Percentiles rank a stretch among this genome's conserved stretches.
These are phyloP conservation scores for Nannochloris sp. DNA, from an alignment of 139 green algal genomes.

Conservation along the genomic window DNA sequence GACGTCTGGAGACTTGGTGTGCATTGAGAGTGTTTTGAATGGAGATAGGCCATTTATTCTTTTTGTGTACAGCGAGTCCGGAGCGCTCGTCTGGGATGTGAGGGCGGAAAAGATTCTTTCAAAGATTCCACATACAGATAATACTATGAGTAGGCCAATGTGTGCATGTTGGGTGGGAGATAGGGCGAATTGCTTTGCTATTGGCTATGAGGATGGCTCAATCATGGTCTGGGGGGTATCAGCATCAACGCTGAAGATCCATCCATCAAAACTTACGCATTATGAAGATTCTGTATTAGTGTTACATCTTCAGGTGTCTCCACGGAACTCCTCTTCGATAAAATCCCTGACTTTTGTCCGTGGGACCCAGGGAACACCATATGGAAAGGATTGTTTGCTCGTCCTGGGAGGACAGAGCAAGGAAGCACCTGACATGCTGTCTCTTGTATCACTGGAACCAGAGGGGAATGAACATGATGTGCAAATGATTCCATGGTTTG, in stretches of 20 bases:
- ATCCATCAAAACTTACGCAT: slow-evolving; percentile 7
- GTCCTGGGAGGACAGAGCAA: slow-evolving; percentile 53
- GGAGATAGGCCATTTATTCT: slow-evolving; percentile 25
- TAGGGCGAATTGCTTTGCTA: slow-evolving; percentile 42
- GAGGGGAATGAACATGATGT: neutral
- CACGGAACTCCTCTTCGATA: slow-evolving; percentile 17
- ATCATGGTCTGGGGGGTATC: slow-evolving; percentile 49
- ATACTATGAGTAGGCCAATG: slow-evolving; percentile 21
- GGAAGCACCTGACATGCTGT: slow-evolving; percentile 52
- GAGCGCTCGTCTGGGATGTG: slow-evolving; percentile 38
- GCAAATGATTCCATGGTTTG: slow-evolving; percentile 57
- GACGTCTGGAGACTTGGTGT: slow-evolving; percentile 17
- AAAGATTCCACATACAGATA: too few species aligned
- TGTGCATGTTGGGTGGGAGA: slow-evolving; percentile 48
- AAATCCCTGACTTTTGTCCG: slow-evolving; percentile 31
- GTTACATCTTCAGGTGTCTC: slow-evolving; percentile 18
- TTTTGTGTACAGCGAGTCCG: slow-evolving; percentile 29
- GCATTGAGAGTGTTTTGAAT: slow-evolving; percentile 8
- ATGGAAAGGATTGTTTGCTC: slow-evolving; percentile 37
- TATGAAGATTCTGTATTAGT: slow-evolving; percentile 12
- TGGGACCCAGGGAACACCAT: slow-evolving; percentile 12
- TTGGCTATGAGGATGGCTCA: slow-evolving; percentile 48
- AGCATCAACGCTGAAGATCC: neutral
- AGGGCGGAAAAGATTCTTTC: neutral
- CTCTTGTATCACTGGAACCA: slow-evolving; percentile 44